phyloP scores from a whole-genome alignment of 352 stramenopile species.

The Globisporangium cystogenes region DNA sequence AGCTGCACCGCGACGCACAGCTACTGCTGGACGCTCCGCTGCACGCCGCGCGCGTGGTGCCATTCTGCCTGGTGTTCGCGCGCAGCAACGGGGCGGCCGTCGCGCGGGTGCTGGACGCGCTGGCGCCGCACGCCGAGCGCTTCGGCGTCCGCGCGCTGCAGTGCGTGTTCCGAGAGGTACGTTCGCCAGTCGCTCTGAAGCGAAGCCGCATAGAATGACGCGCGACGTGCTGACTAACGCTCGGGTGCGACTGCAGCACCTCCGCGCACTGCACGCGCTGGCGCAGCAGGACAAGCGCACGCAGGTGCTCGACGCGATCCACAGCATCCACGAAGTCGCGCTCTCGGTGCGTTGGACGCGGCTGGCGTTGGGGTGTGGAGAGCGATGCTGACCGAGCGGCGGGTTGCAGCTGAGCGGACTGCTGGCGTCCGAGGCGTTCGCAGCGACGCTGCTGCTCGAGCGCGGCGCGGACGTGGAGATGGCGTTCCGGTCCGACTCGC shows the following conservation, averaged over 20 bases:
- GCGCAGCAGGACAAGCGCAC: constrained; percentile 20
- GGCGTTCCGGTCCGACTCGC: constrained; percentile 18
- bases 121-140: constrained; percentile 12
- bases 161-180: constrained; percentile 32
- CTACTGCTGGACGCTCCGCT: constrained; percentile 24
- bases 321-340: constrained; percentile 34
- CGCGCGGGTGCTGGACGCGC: constrained; percentile 18
- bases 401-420: constrained; percentile 11
- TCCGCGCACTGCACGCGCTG: constrained; percentile 24
- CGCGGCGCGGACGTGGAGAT: constrained; percentile 22
- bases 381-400: background rate
- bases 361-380: background rate
- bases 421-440: constrained; percentile 17
- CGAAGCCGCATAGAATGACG: no score
- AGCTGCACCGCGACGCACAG: background rate
- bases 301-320: constrained; percentile 38
- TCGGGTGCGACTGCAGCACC: constrained; percentile 20
- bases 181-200: no score
- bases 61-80: constrained; percentile 58
- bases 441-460: constrained; percentile 27
- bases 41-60: constrained; percentile 45
- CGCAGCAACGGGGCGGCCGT: constrained; percentile 25
- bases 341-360: constrained; percentile 30
- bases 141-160: constrained; percentile 22
- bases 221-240: background rate